Conservation (phyloP, 2,329 filamentous ascomycete species). For the Harringtonia aguacate region DNA sequence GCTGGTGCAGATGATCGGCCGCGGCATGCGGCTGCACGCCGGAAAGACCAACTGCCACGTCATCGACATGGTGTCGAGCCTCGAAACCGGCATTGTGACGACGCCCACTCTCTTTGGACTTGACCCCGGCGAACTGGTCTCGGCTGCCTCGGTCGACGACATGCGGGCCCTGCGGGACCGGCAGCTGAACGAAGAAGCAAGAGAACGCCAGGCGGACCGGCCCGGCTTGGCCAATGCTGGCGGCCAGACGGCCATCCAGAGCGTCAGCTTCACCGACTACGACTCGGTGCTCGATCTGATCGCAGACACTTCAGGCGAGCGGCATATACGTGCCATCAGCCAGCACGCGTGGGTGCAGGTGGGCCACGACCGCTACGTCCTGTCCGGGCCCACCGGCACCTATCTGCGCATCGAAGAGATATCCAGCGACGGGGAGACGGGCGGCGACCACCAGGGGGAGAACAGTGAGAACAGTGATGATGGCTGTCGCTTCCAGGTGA, state of each 20-base stretch:
- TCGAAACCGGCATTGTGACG: constrained; percentile 77
- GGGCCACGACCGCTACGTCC: constrained; percentile 57
- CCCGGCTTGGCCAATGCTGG: neutral
- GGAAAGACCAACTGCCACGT: constrained; percentile 85
- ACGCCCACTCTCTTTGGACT: constrained; percentile 89
- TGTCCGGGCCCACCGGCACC: constrained; percentile 55
- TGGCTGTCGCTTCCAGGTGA: constrained; percentile 27
- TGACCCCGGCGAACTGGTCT: constrained; percentile 68
- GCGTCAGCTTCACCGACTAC: constrained; percentile 79
- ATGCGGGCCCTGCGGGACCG: constrained; percentile 43
- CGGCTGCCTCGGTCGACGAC: constrained; percentile 51
- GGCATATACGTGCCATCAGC: constrained; percentile 68
- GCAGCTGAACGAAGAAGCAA: neutral
- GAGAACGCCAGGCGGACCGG: neutral
- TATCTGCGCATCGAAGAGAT: constrained; percentile 42
- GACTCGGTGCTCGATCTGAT: constrained; percentile 87
- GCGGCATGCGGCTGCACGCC: constrained; percentile 74
- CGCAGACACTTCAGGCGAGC: constrained; percentile 67
- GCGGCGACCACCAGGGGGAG: constrained; percentile 13
- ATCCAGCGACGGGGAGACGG: too few relatives aligned
- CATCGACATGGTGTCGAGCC: constrained; percentile 87
- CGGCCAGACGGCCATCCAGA: constrained; percentile 16
- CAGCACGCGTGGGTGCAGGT: constrained; percentile 74
- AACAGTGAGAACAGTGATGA: constrained; percentile 11
- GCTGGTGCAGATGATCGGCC: constrained; percentile 93